phyloP scores from a whole-genome alignment of 352 stramenopile genomes.

The Pythium phragmitis region DNA sequence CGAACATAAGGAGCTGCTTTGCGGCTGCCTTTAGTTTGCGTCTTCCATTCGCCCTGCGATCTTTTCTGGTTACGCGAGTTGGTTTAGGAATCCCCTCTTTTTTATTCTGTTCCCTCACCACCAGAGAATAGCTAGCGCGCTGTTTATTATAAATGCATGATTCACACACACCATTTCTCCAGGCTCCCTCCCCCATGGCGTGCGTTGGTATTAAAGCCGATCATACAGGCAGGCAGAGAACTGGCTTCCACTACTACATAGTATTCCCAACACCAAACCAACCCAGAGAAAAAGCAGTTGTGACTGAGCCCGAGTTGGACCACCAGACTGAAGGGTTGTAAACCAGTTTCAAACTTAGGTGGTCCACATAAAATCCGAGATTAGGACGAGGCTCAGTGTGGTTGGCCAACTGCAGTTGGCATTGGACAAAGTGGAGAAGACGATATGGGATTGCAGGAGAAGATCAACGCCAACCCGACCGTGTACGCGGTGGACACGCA shows the following conservation, averaged over 20 bases:
- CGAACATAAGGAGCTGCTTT: conserved; percentile 26
- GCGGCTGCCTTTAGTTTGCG: not conserved
- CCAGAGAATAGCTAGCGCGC: conserved; percentile 19
- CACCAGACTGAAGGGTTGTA: not conserved
- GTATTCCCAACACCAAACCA: not conserved
- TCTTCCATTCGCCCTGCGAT: not conserved
- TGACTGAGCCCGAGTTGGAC: not conserved
- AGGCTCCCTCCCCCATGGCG: not conserved
- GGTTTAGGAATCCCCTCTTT: conserved; percentile 4
- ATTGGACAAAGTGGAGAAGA: not conserved
- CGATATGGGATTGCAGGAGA: conserved; percentile 68
- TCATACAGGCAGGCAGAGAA: not conserved
- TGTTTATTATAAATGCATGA: conserved; percentile 30
- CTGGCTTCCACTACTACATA: not conserved
- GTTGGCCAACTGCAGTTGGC: not conserved
- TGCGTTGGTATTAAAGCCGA: not conserved
- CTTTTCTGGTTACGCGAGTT: conserved; percentile 6
- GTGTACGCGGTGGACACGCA: conserved; percentile 75
- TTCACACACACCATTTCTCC: not conserved
- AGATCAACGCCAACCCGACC: conserved; percentile 89
- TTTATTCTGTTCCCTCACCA: conserved; percentile 9
- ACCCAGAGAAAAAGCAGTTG: not conserved
- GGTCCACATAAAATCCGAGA: not conserved
- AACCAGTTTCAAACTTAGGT: not conserved
- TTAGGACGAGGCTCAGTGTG: not conserved